phyloP scores from a whole-genome alignment of 768 basidiomycete genomes.

The Russula dissimulans region DNA sequence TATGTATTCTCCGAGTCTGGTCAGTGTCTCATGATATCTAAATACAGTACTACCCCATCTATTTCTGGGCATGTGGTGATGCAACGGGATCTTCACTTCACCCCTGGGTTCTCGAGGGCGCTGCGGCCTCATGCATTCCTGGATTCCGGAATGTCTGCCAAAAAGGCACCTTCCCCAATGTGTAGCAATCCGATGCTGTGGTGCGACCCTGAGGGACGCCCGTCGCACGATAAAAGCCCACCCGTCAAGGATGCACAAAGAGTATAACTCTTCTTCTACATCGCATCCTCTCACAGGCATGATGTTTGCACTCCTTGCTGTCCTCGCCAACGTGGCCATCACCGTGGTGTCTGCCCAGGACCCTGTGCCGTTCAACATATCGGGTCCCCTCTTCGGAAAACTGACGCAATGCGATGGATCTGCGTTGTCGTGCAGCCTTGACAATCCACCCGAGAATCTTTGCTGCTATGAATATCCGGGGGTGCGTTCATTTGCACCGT shows the following conservation, averaged over 20 bases:
- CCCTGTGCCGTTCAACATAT: slow-evolving; percentile 15
- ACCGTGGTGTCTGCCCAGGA: slow-evolving; percentile 1
- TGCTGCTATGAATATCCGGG: slow-evolving; percentile 65
- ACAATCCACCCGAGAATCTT: slow-evolving; percentile 31
- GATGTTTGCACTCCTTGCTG: slow-evolving; percentile 20
- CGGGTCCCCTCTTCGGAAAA: slow-evolving; percentile 24
- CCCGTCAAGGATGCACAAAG: neutral
- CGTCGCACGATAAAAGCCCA: neutral
- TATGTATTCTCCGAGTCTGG: too few species aligned
- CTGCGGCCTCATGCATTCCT: too few species aligned
- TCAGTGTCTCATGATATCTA: too few species aligned
- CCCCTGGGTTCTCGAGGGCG: too few species aligned
- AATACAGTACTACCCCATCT: too few species aligned
- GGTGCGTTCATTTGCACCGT: slow-evolving; percentile 34
- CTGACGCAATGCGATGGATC: slow-evolving; percentile 42
- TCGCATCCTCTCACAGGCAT: neutral
- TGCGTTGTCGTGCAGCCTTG: slow-evolving; percentile 43
- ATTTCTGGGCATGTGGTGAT: too few species aligned
- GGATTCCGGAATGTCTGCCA: too few species aligned
- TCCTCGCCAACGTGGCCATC: neutral
- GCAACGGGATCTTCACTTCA: too few species aligned
- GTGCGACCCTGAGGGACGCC: too few species aligned
- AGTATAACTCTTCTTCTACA: neutral
- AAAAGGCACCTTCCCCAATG: too few species aligned
- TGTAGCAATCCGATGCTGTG: too few species aligned